phyloP scores from a whole-genome alignment of 2,329 filamentous ascomycete genomes.

The Penicillium decumbens region DNA sequence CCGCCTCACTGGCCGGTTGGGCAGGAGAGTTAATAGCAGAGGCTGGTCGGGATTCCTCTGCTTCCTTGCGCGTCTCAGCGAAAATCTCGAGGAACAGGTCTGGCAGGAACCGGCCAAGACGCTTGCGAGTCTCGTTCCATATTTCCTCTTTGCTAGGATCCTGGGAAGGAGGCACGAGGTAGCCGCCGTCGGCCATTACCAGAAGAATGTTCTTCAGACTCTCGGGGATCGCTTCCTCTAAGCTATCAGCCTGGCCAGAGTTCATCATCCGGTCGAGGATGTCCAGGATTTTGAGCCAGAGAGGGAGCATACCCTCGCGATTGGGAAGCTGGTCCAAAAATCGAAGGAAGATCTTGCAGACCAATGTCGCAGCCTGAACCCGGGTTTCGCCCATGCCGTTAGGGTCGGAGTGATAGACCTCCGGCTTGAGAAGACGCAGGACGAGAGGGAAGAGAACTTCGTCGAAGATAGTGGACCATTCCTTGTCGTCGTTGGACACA shows the following conservation, averaged over 20 bases:
- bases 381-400: slow-evolving; percentile 93
- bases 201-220: slow-evolving; percentile 93
- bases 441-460: slow-evolving; percentile 93
- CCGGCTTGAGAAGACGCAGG: slow-evolving; percentile 79
- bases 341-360: slow-evolving; percentile 94
- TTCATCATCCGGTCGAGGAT: slow-evolving; percentile 97
- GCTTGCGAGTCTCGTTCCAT: slow-evolving; percentile 59
- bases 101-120: slow-evolving; percentile 58
- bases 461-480: slow-evolving; percentile 93
- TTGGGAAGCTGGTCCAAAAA: slow-evolving; percentile 80
- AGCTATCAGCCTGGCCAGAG: slow-evolving; percentile 81
- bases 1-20: slow-evolving; percentile 14
- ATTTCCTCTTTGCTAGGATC: slow-evolving; percentile 50
- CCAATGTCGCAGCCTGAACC: slow-evolving; percentile 80
- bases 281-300: slow-evolving; percentile 88
- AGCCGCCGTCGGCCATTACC: slow-evolving; percentile 88
- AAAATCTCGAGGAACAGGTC: slow-evolving; percentile 57
- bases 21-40: slow-evolving; percentile 20
- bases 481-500: slow-evolving; percentile 74
- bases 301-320: slow-evolving; percentile 81
- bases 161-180: slow-evolving; percentile 64
- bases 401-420: slow-evolving; percentile 86
- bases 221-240: slow-evolving; percentile 92
- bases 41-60: slow-evolving; percentile 15
- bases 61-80: slow-evolving; percentile 35